Base-by-base conservation (phyloP, 768 basidiomycete genomes). In the Leccinum imitatum region DNA sequence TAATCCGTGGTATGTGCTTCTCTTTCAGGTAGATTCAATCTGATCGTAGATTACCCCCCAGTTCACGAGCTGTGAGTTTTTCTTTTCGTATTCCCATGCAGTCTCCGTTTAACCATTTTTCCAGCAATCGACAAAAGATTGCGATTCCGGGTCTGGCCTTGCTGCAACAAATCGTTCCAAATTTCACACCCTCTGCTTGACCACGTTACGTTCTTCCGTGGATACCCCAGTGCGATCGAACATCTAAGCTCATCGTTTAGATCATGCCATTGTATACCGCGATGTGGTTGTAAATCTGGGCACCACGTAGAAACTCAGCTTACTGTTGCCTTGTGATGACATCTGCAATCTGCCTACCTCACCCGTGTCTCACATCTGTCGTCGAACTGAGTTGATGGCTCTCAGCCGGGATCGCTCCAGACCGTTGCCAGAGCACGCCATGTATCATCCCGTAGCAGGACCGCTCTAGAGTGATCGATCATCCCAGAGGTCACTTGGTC, bases 1-100 rank as follows among this genome's bases (percentile, higher is more conserved):
- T 93, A 61, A 79, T 96, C 60, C 87, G 95, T 76, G 87, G 91
- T 93, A 67, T 63, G 84, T 76, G 21, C 48, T 50, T 11, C n/a
- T 31, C 50, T 63, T 54, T 19, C 50, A 13, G 11, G n/a, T 3
- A 6, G 19, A 56, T 52, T 15, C n/a, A 19, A 19, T 53, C 59
- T 65, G 15, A 60, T 62, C 57, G 31, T 4, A 3, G 31, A 11
- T 23, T 11, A 33, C 48, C 59, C 2, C 21, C 8, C 60, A 88
- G 87, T 88, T 21, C 84, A 78, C 53, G 86, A 88, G 63, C 70
- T 89, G 87, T 87, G 69, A 69, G 80, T 69, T 1, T 44, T 0
- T 8, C 17, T n/a, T 21, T 21, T 47, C 23, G 9, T 14, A 30
- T 8, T 17, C 21, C 7, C 59, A 60, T 51, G 27, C 52, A 50